Evolutionary conservation across 768 basidiomycete genomes (phyloP).

Genomic region (Antrodiella citrinella): DNA sequence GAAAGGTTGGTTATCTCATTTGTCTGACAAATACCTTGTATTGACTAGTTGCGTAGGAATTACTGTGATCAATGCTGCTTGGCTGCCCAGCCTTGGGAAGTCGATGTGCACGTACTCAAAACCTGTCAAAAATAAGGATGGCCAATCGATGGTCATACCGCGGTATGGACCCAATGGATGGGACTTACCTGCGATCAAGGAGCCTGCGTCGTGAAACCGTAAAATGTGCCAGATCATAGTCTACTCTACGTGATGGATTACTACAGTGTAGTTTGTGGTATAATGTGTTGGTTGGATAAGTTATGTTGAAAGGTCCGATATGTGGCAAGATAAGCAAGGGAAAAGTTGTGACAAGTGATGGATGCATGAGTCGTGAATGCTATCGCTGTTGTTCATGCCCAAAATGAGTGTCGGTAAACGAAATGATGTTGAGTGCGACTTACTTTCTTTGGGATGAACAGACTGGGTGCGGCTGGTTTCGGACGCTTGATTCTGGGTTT

Average conservation of each 20-base stretch:
- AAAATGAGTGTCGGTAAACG: too few species aligned
- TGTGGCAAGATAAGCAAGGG: neutral
- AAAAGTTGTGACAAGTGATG: neutral
- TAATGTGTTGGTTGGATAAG: too few species aligned
- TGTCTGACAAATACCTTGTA: neutral
- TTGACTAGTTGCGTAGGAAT: conserved; percentile 39
- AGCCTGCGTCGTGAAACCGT: neutral
- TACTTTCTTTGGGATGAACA: conserved; percentile 20
- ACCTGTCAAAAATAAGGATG: conserved; percentile 60
- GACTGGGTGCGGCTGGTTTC: conserved; percentile 5
- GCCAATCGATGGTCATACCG: conserved; percentile 69
- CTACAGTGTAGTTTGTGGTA: neutral
- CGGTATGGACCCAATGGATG: conserved; percentile 81
- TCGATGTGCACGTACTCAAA: conserved; percentile 86
- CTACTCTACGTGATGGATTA: neutral
- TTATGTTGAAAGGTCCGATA: too few species aligned
- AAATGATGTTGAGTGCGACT: too few species aligned
- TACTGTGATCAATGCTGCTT: conserved; percentile 80
- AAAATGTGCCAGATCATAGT: neutral
- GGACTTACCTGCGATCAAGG: conserved; percentile 70
- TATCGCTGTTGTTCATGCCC: neutral
- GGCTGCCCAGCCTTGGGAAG: conserved; percentile 77
- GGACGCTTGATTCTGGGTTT: neutral
- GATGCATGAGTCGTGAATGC: neutral
- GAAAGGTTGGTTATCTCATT: conserved; percentile 45